phyloP scores from a whole-genome alignment of 805 yeast genomes.

The Cyberlindnera meyerae region DNA sequence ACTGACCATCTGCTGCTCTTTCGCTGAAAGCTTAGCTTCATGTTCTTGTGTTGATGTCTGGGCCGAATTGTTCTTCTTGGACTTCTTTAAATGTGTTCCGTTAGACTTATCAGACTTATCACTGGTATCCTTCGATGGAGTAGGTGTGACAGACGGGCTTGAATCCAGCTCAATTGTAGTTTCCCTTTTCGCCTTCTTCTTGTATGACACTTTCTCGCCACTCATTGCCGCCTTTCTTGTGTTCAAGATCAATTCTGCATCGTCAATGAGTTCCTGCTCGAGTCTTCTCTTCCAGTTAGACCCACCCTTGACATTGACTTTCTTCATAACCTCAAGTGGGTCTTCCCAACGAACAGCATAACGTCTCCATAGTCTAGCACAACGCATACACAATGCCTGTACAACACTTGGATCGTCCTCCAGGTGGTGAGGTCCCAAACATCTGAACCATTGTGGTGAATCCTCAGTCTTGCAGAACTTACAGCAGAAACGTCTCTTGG shows the following conservation, averaged over 20 bases:
- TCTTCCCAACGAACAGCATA: conserved; percentile 86
- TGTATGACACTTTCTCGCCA: conserved; percentile 8
- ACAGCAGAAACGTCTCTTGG: conserved; percentile 49
- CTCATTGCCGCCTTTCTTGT: conserved; percentile 2
- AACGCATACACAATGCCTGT: conserved; percentile 72
- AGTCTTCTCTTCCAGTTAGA: conserved; percentile 55
- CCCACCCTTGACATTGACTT: conserved; percentile 36
- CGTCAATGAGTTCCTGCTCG: conserved; percentile 64
- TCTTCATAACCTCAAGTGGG: conserved; percentile 60
- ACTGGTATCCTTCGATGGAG: conserved; percentile 1
- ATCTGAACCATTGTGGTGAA: conserved; percentile 63
- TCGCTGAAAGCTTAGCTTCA: not conserved
- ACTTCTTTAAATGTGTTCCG: conserved; percentile 1
- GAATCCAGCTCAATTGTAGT: conserved; percentile 15
- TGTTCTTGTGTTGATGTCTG: too few relatives aligned
- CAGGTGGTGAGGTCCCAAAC: conserved; percentile 53
- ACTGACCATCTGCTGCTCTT: conserved; percentile 2
- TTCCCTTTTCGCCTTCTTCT: conserved; percentile 3
- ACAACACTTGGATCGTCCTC: conserved; percentile 30
- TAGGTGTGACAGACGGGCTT: conserved; percentile 12
- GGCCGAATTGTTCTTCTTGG: too few relatives aligned
- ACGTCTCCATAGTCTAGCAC: conserved; percentile 88
- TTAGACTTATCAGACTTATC: not conserved
- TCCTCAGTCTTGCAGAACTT: conserved; percentile 59
- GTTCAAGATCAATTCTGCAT: conserved; percentile 47